Evolutionary conservation across 768 basidiomycete genomes (phyloP).

Genomic region (Rhodotorula taiwanensis): DNA sequence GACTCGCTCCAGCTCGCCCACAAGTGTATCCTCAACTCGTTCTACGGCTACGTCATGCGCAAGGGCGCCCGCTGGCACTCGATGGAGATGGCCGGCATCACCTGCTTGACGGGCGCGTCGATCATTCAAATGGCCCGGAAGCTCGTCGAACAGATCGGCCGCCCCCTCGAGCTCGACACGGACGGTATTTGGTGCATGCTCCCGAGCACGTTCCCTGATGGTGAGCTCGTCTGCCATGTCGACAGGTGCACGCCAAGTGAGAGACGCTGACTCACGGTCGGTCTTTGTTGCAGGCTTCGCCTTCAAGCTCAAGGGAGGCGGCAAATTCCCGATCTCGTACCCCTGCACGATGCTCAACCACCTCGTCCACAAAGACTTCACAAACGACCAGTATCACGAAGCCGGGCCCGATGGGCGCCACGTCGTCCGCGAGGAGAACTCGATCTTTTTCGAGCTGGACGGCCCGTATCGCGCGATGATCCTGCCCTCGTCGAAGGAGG

Average conservation of each 20-base stretch:
- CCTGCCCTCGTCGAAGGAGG: slow-evolving; percentile 95
- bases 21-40: slow-evolving; percentile 99
- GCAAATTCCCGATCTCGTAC: slow-evolving; percentile 82
- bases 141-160: slow-evolving; percentile 92
- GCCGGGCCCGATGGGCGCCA: slow-evolving; percentile 74
- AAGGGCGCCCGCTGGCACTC: slow-evolving; percentile 99
- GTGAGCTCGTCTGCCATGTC: neutral
- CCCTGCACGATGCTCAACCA: slow-evolving; percentile 99
- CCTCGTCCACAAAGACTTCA: slow-evolving; percentile 88
- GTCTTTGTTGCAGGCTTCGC: slow-evolving; percentile 60
- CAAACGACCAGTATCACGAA: slow-evolving; percentile 96
- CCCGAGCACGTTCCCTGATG: slow-evolving; percentile 89
- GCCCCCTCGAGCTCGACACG: slow-evolving; percentile 93
- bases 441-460: slow-evolving; percentile 98
- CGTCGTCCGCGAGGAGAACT: slow-evolving; percentile 82
- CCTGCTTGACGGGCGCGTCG: slow-evolving; percentile 90
- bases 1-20: slow-evolving; percentile 97
- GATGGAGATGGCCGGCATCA: slow-evolving; percentile 99
- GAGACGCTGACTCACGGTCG: neutral
- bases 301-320: slow-evolving; percentile 81
- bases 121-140: slow-evolving; percentile 99
- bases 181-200: slow-evolving; percentile 99
- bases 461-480: slow-evolving; percentile 99
- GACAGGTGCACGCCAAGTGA: too few species aligned
- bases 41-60: slow-evolving; percentile 99